These are phyloP conservation scores for Smittium culicis DNA, from an alignment of 371 early-diverging fungal genomes.

Conservation along the genomic window DNA sequence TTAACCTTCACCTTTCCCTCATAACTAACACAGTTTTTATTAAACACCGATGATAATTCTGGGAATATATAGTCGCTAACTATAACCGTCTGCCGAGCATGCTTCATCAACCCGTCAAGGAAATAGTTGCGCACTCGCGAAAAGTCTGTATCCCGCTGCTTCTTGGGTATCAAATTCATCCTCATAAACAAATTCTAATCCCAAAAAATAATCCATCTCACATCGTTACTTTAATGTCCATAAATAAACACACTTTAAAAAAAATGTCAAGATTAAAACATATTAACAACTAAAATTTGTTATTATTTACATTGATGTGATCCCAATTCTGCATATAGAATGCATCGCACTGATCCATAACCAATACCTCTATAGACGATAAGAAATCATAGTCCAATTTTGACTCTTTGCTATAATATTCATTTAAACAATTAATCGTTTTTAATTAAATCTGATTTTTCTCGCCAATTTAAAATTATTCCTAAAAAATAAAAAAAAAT, in stretches of 20 bases:
- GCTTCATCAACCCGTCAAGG: conserved; percentile 67
- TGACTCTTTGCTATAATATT: conserved; percentile 41
- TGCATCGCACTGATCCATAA: conserved; percentile 73
- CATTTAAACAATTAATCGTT: background rate
- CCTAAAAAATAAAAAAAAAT: background rate
- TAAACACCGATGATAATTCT: conserved; percentile 74
- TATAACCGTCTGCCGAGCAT: conserved; percentile 75
- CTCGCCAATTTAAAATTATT: background rate
- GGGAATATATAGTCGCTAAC: conserved; percentile 68
- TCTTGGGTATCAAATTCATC: conserved; percentile 72
- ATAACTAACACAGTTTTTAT: conserved; percentile 55
- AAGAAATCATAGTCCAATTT: conserved; percentile 84
- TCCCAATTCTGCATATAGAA: conserved; percentile 98
- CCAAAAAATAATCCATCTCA: background rate
- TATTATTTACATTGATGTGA: conserved; percentile 49
- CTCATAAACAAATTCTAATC: conserved; percentile 53
- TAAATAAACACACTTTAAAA: too few species aligned
- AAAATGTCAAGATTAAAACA: too few species aligned
- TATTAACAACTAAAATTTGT: too few species aligned
- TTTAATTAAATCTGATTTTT: too few species aligned
- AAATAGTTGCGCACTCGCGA: conserved; percentile 76
- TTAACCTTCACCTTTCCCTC: conserved; percentile 61
- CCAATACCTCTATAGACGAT: conserved; percentile 77
- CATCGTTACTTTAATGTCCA: too few species aligned
- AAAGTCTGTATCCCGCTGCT: conserved; percentile 84